Base-by-base conservation (phyloP, 805 yeast genomes). In the Metschnikowia cubensis region DNA sequence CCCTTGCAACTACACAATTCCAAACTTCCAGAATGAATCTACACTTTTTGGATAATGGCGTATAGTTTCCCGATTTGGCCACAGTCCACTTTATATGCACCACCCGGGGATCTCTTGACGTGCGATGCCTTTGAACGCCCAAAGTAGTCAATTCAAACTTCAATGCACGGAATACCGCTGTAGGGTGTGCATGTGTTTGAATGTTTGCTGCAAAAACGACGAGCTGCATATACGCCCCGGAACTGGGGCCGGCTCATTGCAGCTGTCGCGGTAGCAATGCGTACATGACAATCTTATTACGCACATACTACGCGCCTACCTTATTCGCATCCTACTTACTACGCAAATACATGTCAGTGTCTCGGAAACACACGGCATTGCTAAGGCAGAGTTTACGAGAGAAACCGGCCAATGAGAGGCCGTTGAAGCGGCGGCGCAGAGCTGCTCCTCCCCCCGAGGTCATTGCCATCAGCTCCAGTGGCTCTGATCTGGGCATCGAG, bases 301-400 rank as follows among this genome's bases (percentile, higher is more conserved):
- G 18, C 35, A 18, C 10, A 13, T 6, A 20, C 10, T 17, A 18
- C n/a, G 22, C 41, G n/a, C 15, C 15, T 7, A 14, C 32, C 29
- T 25, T 25, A 8, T 10, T 25, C 29, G 29, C 11, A 25, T 25
- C 11, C 29, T 25, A 25, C 29, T 25, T 25, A 22, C 17, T 35
- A 7, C 40, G 8, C 18, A n/a, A 29, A 54, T 25, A 4, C 29
- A 25, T 53, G 54, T 48, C 54, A 13, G 39, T 55, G 31, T 47
- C 47, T 6, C 42, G 43, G 21, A 49, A 48, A 22, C 55, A 57
- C 36, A 51, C 49, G 32, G 35, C 49, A 7, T 49, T 57, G n/a
- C 48, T 57, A 4, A 48, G 57, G n/a, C 50, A 56, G 40, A 50
- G 22, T 21, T 52, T 55, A 17, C 52, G 53, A 25, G 39, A 31